These are phyloP conservation scores for Rhizopogon hawkerae DNA, from an alignment of 1,284 basidiomycete genomes.

Conservation along the genomic window DNA sequence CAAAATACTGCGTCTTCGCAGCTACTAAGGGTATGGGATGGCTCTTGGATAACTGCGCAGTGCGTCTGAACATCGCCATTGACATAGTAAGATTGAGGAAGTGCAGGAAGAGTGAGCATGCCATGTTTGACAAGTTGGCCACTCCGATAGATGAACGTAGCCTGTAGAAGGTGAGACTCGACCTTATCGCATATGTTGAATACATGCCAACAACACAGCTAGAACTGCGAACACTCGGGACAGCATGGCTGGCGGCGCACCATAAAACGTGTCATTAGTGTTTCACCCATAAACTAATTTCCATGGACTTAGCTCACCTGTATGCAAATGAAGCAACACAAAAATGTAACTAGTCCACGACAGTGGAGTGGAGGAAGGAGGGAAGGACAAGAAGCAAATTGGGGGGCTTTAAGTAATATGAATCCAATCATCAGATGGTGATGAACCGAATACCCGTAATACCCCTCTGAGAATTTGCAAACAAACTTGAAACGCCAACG, in stretches of 20 bases:
- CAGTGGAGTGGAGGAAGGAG: not conserved
- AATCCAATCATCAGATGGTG: too few species aligned
- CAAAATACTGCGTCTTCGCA: slow-evolving; percentile 62
- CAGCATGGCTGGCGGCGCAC: slow-evolving; percentile 11
- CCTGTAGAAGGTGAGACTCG: slow-evolving; percentile 10
- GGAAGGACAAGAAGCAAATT: not conserved
- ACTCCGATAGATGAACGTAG: slow-evolving; percentile 31
- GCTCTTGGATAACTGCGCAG: slow-evolving; percentile 33
- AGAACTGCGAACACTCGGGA: slow-evolving; percentile 9
- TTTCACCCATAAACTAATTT: not conserved
- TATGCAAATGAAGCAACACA: not conserved
- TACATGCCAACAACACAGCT: slow-evolving; percentile 14
- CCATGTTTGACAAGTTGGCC: slow-evolving; percentile 32
- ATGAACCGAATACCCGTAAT: too few species aligned
- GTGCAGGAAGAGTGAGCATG: slow-evolving; percentile 32
- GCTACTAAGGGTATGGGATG: slow-evolving; percentile 33
- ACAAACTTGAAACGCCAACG: too few species aligned
- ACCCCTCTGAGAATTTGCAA: too few species aligned
- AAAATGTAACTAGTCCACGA: not conserved
- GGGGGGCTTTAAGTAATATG: too few species aligned
- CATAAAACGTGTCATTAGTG: not conserved
- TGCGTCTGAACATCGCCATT: slow-evolving; percentile 36
- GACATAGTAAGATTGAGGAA: slow-evolving; percentile 42
- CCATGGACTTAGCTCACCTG: not conserved
- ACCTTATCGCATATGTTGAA: not conserved